Evolutionary conservation across 768 basidiomycete genomes (phyloP).

Genomic region (Jaapia argillacea): DNA sequence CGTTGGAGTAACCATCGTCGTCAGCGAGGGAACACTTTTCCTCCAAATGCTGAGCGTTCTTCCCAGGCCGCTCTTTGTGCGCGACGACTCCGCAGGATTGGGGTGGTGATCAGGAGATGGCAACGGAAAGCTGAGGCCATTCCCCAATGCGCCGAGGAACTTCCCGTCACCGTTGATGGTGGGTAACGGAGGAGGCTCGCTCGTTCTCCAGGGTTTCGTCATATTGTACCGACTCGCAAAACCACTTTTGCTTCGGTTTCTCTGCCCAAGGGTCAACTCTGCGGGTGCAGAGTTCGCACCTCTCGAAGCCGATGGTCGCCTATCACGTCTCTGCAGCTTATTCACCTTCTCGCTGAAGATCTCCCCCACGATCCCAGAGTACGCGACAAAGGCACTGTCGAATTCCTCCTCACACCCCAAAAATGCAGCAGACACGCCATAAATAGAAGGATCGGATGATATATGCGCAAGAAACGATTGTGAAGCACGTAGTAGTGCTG

Average conservation of each 20-base stretch:
- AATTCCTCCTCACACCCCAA: conserved; percentile 40
- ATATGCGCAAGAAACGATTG: conserved; percentile 38
- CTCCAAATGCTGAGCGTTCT: not conserved
- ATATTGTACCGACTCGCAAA: not conserved
- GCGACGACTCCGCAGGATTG: not conserved
- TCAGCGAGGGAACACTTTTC: not conserved
- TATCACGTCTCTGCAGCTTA: conserved; percentile 5
- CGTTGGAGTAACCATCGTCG: not conserved
- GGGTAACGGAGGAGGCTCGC: no score
- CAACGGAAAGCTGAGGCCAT: conserved; percentile 16
- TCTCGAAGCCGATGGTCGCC: conserved; percentile 2
- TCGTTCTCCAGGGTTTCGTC: no score
- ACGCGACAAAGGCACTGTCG: conserved; percentile 45
- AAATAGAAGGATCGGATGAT: conserved; percentile 52
- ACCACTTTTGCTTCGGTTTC: not conserved
- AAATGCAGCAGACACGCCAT: conserved; percentile 55
- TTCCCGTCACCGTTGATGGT: conserved; percentile 8
- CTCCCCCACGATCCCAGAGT: conserved; percentile 40
- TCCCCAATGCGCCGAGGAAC: conserved; percentile 20
- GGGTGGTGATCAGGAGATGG: conserved; percentile 6
- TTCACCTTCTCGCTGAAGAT: conserved; percentile 26
- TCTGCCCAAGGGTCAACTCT: not conserved
- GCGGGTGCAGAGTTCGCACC: not conserved
- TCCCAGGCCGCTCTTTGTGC: not conserved
- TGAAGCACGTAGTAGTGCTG: conserved; percentile 39